Evolutionary conservation across 805 yeast species (phyloP).

Genomic region (Grigorovia transvaalensis): DNA sequence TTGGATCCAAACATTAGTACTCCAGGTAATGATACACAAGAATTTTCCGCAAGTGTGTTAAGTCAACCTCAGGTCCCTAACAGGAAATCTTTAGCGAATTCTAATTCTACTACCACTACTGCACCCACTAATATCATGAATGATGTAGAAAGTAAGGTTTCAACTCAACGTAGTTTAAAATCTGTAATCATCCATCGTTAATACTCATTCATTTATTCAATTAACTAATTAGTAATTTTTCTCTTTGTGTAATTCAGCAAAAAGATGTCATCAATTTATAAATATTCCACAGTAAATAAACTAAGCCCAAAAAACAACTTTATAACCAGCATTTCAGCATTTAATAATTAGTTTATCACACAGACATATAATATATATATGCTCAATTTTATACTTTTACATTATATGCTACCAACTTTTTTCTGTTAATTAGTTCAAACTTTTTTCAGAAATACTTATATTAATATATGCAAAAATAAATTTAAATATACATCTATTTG

Average conservation of each 20-base stretch:
- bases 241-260: too few relatives aligned
- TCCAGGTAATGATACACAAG: not conserved
- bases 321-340: not conserved
- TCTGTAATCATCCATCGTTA: conserved; percentile 9
- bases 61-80: not conserved
- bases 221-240: too few relatives aligned
- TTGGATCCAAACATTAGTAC: not conserved
- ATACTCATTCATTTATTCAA: not conserved
- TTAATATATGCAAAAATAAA: too few relatives aligned
- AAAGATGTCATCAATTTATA: not conserved
- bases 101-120: not conserved
- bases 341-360: not conserved
- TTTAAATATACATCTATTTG: too few relatives aligned
- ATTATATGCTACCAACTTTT: too few relatives aligned
- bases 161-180: conserved; percentile 9
- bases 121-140: not conserved
- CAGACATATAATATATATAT: too few relatives aligned
- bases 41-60: not conserved
- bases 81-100: not conserved
- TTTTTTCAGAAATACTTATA: too few relatives aligned
- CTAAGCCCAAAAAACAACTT: not conserved
- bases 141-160: not conserved
- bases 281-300: not conserved
- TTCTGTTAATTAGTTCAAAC: too few relatives aligned
- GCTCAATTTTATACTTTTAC: too few relatives aligned